Percentiles rank a stretch among this genome's conserved stretches.
Evolutionary conservation across 768 basidiomycete genomes (phyloP).

Genomic region (Hydnum rufescens): DNA sequence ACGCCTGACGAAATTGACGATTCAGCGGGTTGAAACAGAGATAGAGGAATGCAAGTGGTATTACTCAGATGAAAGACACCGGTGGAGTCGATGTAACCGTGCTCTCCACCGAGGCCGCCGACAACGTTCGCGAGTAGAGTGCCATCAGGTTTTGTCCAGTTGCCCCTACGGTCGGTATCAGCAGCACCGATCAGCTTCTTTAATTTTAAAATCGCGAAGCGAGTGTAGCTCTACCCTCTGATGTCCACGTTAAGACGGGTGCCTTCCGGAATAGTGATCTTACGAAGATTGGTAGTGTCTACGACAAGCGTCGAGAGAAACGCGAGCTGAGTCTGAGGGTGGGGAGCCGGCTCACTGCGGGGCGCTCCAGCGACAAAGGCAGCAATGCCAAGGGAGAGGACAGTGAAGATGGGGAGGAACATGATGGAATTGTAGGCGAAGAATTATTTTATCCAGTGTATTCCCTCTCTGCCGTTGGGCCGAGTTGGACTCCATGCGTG

Average conservation of each 20-base stretch:
- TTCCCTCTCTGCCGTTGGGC: no score
- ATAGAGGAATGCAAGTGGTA: not conserved
- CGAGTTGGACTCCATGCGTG: no score
- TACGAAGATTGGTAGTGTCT: not conserved
- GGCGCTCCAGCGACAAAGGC: no score
- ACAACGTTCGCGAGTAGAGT: not conserved
- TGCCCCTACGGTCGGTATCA: not conserved
- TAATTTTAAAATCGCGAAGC: no score
- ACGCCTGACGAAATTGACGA: not conserved
- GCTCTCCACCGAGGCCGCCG: not conserved
- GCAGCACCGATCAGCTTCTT: not conserved
- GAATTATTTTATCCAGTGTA: no score
- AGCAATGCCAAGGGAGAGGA: no score
- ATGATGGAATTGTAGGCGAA: no score
- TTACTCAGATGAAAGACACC: not conserved
- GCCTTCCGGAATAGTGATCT: not conserved
- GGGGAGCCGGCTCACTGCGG: no score
- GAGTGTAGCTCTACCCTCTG: not conserved
- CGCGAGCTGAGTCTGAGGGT: no score
- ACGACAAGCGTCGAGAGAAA: not conserved
- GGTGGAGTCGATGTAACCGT: not conserved
- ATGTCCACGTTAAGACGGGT: not conserved
- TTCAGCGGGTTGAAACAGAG: no score
- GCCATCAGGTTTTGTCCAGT: not conserved
- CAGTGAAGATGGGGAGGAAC: no score